Evolutionary conservation across 2,329 filamentous ascomycete species (phyloP).

Genomic region (Sporothrix brunneoviolacea): DNA sequence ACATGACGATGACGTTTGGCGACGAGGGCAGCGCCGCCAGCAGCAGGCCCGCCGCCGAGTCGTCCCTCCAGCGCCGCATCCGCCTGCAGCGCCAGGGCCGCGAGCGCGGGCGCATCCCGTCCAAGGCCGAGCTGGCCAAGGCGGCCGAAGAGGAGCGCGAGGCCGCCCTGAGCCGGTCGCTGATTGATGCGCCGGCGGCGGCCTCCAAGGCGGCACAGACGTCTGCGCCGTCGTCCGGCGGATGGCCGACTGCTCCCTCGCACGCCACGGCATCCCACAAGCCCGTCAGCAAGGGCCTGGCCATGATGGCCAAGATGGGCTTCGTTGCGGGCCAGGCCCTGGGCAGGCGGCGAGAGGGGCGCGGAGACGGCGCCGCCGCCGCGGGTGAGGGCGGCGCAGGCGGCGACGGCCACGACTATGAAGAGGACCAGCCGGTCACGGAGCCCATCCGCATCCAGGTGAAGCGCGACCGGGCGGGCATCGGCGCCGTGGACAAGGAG

Average conservation of each 20-base stretch:
- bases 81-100: conserved; percentile 58
- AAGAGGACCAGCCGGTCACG: conserved; percentile 22
- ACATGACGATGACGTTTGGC: conserved; percentile 91
- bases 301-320: conserved; percentile 96
- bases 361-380: background rate
- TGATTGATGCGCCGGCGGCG: conserved; percentile 47
- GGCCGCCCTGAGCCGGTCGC: conserved; percentile 65
- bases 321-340: conserved; percentile 71
- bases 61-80: conserved; percentile 47
- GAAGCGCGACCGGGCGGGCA: conserved; percentile 74
- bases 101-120: conserved; percentile 60
- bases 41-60: conserved; percentile 28
- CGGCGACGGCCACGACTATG: background rate
- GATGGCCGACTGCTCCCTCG: no score
- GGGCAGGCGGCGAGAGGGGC: conserved; percentile 40
- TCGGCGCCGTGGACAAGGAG: conserved; percentile 79
- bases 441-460: conserved; percentile 72
- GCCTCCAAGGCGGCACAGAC: conserved; percentile 21
- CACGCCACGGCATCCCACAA: conserved; percentile 21
- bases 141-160: conserved; percentile 68
- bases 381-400: background rate
- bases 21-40: conserved; percentile 43
- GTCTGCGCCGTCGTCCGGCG: background rate
- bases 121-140: conserved; percentile 75
- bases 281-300: conserved; percentile 73